phyloP scores from a whole-genome alignment of 1,284 basidiomycete species.

The Mrakiaceae sp. region DNA sequence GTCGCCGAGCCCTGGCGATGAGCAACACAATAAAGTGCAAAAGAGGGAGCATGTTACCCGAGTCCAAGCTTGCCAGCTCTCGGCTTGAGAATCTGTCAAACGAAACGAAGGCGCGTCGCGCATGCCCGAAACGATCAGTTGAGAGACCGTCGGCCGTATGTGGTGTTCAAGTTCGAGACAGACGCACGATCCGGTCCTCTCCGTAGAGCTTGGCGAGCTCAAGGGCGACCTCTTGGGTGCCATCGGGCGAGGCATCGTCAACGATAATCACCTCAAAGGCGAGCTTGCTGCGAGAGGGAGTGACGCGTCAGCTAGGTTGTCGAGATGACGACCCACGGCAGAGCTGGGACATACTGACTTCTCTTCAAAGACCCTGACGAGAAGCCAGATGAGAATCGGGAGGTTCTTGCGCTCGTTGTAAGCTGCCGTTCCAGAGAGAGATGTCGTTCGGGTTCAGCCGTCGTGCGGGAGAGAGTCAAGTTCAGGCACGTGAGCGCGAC shows the following conservation, averaged over 20 bases:
- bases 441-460: constrained; percentile 30
- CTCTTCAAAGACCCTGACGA: constrained; percentile 60
- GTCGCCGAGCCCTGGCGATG: no score
- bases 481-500: neutral
- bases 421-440: constrained; percentile 56
- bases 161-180: neutral
- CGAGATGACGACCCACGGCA: neutral
- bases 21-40: no score
- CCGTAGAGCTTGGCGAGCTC: constrained; percentile 69
- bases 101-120: no score
- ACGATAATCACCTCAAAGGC: constrained; percentile 81
- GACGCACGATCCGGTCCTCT: constrained; percentile 63
- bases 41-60: constrained; percentile 41
- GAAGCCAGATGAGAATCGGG: constrained; percentile 71
- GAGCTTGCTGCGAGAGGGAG: constrained; percentile 36
- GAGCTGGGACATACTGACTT: constrained; percentile 44
- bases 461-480: neutral
- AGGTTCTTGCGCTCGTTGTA: constrained; percentile 89
- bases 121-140: neutral
- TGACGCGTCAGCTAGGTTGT: neutral
- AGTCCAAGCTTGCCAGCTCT: constrained; percentile 79
- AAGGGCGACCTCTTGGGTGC: constrained; percentile 72
- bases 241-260: constrained; percentile 83
- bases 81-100: constrained; percentile 57
- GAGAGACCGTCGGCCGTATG: neutral